A percentile compares a stretch with the other conserved stretches of the same genome.
Evolutionary conservation across 495 filamentous ascomycete species (phyloP).

Genomic region (Margaritispora aquatica): DNA sequence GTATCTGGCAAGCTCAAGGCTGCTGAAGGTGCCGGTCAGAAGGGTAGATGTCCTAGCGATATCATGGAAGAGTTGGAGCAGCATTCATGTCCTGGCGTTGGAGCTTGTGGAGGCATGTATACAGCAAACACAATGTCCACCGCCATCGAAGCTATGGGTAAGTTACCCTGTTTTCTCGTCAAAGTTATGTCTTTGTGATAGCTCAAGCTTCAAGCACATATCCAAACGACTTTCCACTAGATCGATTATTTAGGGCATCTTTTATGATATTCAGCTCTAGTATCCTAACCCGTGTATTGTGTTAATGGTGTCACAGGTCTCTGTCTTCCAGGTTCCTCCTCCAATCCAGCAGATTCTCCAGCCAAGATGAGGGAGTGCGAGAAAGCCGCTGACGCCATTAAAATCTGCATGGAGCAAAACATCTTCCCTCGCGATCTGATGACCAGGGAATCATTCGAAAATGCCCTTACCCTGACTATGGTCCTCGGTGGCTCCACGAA

Average conservation of each 20-base stretch:
- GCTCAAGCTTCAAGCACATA: too few species aligned
- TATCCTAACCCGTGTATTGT: too few species aligned
- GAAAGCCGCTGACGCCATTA: constrained; percentile 81
- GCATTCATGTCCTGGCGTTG: constrained; percentile 82
- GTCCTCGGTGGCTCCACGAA: constrained; percentile 88
- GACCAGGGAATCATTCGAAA: constrained; percentile 82
- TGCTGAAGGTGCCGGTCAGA: constrained; percentile 26
- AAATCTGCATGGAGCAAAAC: constrained; percentile 76
- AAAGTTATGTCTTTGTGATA: too few species aligned
- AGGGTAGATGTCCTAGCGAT: constrained; percentile 55
- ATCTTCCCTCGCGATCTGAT: constrained; percentile 81
- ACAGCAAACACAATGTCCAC: constrained; percentile 98
- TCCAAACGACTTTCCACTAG: too few species aligned
- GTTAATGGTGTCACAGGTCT: too few species aligned
- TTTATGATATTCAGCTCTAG: too few species aligned
- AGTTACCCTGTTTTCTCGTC: too few species aligned
- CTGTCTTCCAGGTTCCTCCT: constrained; percentile 81
- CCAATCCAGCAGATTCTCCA: constrained; percentile 79
- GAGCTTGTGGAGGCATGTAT: constrained; percentile 93
- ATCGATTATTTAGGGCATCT: too few species aligned
- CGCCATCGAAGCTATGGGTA: constrained; percentile 95
- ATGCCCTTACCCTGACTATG: constrained; percentile 91
- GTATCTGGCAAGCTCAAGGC: constrained; percentile 59
- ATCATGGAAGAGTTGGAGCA: constrained; percentile 82
- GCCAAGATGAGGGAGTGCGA: constrained; percentile 90